Evolutionary conservation across 1,139 yeast genomes (phyloP).

Genomic region (Pneumocystis carinii): DNA sequence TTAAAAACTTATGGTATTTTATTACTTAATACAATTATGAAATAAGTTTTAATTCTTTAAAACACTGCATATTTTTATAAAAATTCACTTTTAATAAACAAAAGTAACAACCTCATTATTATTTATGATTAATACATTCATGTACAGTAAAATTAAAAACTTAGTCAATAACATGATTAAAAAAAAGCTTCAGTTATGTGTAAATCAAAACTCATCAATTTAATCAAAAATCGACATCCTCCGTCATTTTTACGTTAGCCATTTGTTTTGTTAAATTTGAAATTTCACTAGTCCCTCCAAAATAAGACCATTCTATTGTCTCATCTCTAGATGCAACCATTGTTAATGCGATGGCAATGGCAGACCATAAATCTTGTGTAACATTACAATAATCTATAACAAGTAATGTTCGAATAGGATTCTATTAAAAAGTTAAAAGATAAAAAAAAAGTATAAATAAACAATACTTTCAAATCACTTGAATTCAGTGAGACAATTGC

Average conservation of each 20-base stretch:
- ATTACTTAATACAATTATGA: too few relatives aligned
- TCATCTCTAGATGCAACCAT: constrained; percentile 19
- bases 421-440: neutral
- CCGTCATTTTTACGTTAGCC: neutral
- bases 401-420: constrained; percentile 5
- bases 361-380: constrained; percentile 8
- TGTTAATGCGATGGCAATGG: constrained; percentile 5
- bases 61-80: too few relatives aligned
- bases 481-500: constrained; percentile 7
- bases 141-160: neutral
- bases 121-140: neutral
- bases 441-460: neutral
- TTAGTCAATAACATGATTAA: neutral
- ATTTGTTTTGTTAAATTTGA: neutral
- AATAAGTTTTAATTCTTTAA: too few relatives aligned
- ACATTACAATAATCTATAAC: constrained; percentile 4
- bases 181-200: neutral
- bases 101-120: too few relatives aligned
- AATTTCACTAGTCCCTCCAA: neutral
- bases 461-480: neutral
- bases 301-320: neutral
- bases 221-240: neutral
- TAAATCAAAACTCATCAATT: neutral
- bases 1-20: too few relatives aligned
- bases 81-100: too few relatives aligned